A percentile compares a stretch with the other conserved stretches of the same genome.
Evolutionary conservation across 2,329 filamentous ascomycete genomes (phyloP).

Genomic region (Aspergillus sp.): DNA sequence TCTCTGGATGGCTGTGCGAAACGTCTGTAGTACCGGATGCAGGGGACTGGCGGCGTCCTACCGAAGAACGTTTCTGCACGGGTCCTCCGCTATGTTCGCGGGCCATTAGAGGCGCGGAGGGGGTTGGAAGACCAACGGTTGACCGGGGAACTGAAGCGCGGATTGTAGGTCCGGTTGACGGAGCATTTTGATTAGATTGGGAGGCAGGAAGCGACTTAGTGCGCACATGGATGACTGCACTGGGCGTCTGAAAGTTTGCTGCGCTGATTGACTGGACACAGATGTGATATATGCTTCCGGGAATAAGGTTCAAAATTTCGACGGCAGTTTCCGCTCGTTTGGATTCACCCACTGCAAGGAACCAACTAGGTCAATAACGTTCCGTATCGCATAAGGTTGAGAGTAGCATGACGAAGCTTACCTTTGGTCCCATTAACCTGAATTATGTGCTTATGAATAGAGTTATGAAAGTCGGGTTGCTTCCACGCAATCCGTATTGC

Average conservation of each 20-base stretch:
- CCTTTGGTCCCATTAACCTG: constrained; percentile 92
- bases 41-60: constrained; percentile 75
- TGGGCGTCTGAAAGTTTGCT: constrained; percentile 90
- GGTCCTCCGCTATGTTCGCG: constrained; percentile 65
- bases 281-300: constrained; percentile 88
- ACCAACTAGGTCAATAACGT: constrained; percentile 7
- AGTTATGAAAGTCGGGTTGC: constrained; percentile 62
- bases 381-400: neutral
- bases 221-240: constrained; percentile 77
- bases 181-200: constrained; percentile 35
- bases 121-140: constrained; percentile 57
- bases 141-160: constrained; percentile 55
- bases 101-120: constrained; percentile 59
- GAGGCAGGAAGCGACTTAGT: constrained; percentile 59
- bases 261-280: constrained; percentile 88
- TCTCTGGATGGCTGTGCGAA: constrained; percentile 42
- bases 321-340: constrained; percentile 81
- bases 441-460: constrained; percentile 83
- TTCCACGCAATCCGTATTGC: constrained; percentile 92
- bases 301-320: constrained; percentile 81
- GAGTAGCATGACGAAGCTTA: constrained; percentile 38
- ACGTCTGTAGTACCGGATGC: constrained; percentile 53
- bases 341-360: constrained; percentile 72
- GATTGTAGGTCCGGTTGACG: constrained; percentile 43
- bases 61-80: constrained; percentile 62